Evolutionary conservation across 2,329 filamentous ascomycete genomes (phyloP).

Genomic region (Ceratocystis smalleyi): DNA sequence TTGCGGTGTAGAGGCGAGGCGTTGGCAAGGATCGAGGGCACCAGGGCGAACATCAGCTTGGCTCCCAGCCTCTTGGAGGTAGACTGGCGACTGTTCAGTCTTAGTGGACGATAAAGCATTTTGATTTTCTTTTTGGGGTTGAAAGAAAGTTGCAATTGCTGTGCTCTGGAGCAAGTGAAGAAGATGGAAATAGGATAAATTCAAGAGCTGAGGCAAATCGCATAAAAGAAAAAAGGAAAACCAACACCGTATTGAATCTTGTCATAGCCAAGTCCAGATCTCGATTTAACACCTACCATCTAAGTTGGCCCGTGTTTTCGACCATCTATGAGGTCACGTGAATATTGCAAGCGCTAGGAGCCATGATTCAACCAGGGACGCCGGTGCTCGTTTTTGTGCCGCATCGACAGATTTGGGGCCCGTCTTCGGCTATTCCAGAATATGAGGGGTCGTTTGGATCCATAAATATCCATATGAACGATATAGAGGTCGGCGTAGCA

Average conservation of each 20-base stretch:
- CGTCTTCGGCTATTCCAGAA: background rate
- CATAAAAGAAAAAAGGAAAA: background rate
- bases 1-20: background rate
- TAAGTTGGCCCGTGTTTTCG: background rate
- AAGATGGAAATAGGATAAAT: no score
- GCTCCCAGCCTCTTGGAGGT: background rate
- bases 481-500: no score
- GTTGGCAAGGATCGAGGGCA: slow-evolving; percentile 10
- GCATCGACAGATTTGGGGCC: background rate
- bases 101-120: background rate
- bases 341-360: background rate
- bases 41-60: background rate
- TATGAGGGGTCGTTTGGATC: background rate
- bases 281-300: background rate
- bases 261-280: background rate
- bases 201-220: no score
- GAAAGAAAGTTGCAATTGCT: background rate
- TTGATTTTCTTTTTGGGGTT: background rate
- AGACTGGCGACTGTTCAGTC: background rate
- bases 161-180: background rate
- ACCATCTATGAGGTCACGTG: background rate
- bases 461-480: background rate
- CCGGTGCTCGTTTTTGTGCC: background rate
- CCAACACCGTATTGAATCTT: background rate
- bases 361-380: background rate